Evolutionary conservation across 805 yeast species (phyloP).

Genomic region (Peterozyma toletana): DNA sequence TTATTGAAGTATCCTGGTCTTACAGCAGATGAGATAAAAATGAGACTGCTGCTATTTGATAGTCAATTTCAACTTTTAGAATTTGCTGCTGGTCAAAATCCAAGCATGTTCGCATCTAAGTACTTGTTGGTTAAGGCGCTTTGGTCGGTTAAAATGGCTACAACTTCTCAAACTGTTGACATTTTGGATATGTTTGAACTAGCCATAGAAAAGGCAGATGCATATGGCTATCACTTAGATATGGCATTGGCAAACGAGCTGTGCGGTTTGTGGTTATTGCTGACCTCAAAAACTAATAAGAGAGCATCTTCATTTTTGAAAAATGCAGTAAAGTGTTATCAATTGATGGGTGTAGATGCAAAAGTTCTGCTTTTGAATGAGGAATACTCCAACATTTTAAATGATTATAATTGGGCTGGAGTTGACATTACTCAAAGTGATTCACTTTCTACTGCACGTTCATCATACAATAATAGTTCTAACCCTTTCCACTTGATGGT

Average conservation of each 20-base stretch:
- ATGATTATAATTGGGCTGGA: constrained; percentile 26
- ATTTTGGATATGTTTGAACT: constrained; percentile 37
- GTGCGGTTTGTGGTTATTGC: constrained; percentile 33
- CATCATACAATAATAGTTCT: constrained; percentile 2
- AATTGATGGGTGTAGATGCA: constrained; percentile 19
- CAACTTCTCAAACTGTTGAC: constrained; percentile 19
- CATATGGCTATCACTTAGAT: constrained; percentile 25
- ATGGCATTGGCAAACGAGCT: constrained; percentile 31
- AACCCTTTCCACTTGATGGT: constrained; percentile 21
- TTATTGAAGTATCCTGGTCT: constrained; percentile 12
- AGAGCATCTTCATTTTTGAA: constrained; percentile 29
- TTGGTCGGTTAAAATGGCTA: constrained; percentile 13
- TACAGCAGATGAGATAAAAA: constrained; percentile 12
- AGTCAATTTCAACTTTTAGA: constrained; percentile 19
- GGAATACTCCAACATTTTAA: constrained; percentile 21
- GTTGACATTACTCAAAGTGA: constrained; percentile 9
- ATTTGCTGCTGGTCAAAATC: constrained; percentile 28
- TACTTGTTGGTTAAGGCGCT: constrained; percentile 27
- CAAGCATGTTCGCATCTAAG: constrained; percentile 31
- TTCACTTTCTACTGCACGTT: background rate
- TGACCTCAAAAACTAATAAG: constrained; percentile 16
- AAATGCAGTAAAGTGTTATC: constrained; percentile 28
- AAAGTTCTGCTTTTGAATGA: constrained; percentile 19
- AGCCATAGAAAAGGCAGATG: constrained; percentile 31
- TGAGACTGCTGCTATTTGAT: constrained; percentile 12